Evolutionary conservation across 1,284 basidiomycete genomes (phyloP), one percentile per base, ranked within the genome.

Genomic region (Naganishia liquefaciens): DNA sequence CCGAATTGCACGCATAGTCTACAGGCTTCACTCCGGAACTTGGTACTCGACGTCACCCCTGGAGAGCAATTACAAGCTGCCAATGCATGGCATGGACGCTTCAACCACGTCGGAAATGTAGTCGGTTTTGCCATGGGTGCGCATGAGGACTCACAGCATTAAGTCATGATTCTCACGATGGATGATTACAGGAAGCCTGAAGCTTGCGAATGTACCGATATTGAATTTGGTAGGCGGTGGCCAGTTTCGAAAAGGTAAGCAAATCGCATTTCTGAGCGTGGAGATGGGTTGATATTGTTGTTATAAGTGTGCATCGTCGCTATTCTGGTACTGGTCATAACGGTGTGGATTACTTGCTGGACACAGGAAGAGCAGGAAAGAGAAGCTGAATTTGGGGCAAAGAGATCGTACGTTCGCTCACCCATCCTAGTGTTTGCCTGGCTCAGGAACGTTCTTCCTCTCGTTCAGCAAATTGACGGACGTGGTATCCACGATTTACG

Each of bases 11-110:
- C 2, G 46, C 15, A 43, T 19, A 91, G 90, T 3, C 81, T 97
- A 50, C 93, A 97, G 83, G 93, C 93, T 0, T 93, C 93, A 3
- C 81, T 95, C 23, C 84, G 94, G 40, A 96, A 96, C 74, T 85
- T 99, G 25, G 84, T 97, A 15, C 83, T 99, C 65, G 95, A 99
- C 76, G 81, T 93, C 51, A 87, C 91, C 0, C 93, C 93, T 4
- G 84, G 88, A 3, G 84, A 88, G 68, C 93, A 98, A 77, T 85
- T 97, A 40, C 93, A 88, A 69, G 84, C 87, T 17, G 93, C 90
- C 6, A 99, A 97, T 79, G 95, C 95, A n/a, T 99, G 95, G 94
- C 93, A 97, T 71, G 91, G 93, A 19, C 84, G 92, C 64, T 94
- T 96, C 89, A 88, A 87, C 53, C 92, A 96, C 75, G 87, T 91